Base-by-base conservation (phyloP, 805 yeast genomes). In the Cyberlindnera mycetangii region DNA sequence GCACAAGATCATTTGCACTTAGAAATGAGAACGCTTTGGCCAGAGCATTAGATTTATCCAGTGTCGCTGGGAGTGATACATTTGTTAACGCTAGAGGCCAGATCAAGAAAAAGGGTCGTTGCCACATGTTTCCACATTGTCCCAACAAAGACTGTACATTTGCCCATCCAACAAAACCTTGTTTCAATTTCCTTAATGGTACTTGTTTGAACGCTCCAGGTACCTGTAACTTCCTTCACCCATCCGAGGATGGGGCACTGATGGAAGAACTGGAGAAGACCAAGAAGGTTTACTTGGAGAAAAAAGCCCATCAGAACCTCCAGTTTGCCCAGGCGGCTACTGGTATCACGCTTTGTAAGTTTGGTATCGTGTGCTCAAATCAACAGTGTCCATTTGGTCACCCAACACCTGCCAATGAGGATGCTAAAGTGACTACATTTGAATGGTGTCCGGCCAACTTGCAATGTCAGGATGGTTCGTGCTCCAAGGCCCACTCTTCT, bases 341-440 rank as follows among this genome's bases (percentile, higher is more conserved):
- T 31, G 82, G 83, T 44, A 73, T 78, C 46, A 75, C 77, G 3
- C 58, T 83, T 30, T 89, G 97, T 70, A 85, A 85, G 61, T 89
- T 78, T 64, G 93, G 92, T 39, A 70, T 74, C 19, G 64, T 78
- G 32, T 89, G 97, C 66, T 71, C 86, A 19, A 86, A 85, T 58
- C 88, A 81, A 49, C 67, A 78, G 50, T 89, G 97, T 69, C 88
- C 89, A 22, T 88, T 83, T 68, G 96, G 89, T 20, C 97, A 89
- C 61, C 96, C 97, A 36, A 87, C 96, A 0, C 93, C 95, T 2
- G 85, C 88, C 15, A 87, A 85, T 66, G 78, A 74, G 50, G 80
- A 76, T 49, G 89, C 89, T 22, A 79, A 81, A 54, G 87, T 89
- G 32, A 69, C 76, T 14, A 74, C 75, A 15, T 67, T 77, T 38